Evolutionary conservation across 768 basidiomycete species (phyloP).

Genomic region (Cystofilobasidium ferigula): DNA sequence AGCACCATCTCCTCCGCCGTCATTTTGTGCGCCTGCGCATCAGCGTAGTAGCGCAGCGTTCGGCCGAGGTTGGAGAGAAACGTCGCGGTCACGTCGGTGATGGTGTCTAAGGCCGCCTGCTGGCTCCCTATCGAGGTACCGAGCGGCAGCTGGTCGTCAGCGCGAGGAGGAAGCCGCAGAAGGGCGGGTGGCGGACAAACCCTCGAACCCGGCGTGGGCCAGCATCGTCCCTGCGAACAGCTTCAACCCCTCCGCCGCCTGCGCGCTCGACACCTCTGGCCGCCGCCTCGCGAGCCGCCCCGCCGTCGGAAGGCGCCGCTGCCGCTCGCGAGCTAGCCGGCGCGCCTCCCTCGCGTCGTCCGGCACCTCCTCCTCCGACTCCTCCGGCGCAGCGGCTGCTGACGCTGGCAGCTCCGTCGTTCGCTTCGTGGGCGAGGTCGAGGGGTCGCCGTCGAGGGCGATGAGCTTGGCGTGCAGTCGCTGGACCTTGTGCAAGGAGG

Average conservation of each 20-base stretch:
- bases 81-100: conserved; percentile 64
- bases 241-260: conserved; percentile 28
- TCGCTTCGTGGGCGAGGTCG: not conserved
- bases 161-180: not conserved
- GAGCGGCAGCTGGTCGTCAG: not conserved
- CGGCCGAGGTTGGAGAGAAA: conserved; percentile 76
- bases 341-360: not conserved
- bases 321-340: not conserved
- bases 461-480: conserved; percentile 53
- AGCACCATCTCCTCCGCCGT: conserved; percentile 87
- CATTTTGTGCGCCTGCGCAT: conserved; percentile 71
- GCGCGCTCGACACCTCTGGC: conserved; percentile 8
- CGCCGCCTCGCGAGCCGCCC: not conserved
- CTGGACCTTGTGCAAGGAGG: conserved; percentile 13
- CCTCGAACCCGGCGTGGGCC: conserved; percentile 87
- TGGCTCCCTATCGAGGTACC: conserved; percentile 48
- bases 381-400: conserved; percentile 4
- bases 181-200: conserved; percentile 41
- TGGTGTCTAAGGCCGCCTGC: conserved; percentile 61
- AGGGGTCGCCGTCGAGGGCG: conserved; percentile 42
- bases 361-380: not conserved
- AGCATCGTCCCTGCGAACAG: conserved; percentile 43
- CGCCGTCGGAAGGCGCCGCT: not conserved
- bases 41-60: conserved; percentile 67
- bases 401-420: not conserved